A percentile compares a stretch with the other conserved stretches of the same genome.
Conservation (phyloP, 2,329 filamentous ascomycete genomes). For the Neonectria sp. region DNA sequence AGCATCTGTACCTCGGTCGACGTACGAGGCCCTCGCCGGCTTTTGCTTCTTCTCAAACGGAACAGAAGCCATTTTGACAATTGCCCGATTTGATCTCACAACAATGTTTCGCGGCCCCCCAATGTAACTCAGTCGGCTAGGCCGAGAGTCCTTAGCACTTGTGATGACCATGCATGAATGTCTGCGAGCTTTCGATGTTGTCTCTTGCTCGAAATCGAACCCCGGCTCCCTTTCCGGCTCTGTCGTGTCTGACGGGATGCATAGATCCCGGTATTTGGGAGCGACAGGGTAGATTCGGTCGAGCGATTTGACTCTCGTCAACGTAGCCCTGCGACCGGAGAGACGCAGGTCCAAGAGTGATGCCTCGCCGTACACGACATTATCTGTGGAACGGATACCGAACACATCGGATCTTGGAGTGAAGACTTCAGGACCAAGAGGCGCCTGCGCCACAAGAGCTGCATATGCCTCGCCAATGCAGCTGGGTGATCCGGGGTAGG, state of each 20-base stretch:
- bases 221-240: conserved; percentile 39
- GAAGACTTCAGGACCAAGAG: conserved; percentile 41
- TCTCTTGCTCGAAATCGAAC: conserved; percentile 25
- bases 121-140: conserved; percentile 44
- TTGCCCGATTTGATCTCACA: conserved; percentile 48
- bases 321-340: conserved; percentile 41
- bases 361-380: conserved; percentile 58
- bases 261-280: conserved; percentile 52
- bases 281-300: conserved; percentile 52
- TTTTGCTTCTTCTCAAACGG: conserved; percentile 47
- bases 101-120: conserved; percentile 51
- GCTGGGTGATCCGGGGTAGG: conserved; percentile 46
- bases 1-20: conserved; percentile 59
- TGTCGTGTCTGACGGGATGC: conserved; percentile 43
- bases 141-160: conserved; percentile 38
- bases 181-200: conserved; percentile 34
- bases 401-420: conserved; percentile 54
- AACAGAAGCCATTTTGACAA: conserved; percentile 50
- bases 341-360: conserved; percentile 56
- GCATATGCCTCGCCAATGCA: conserved; percentile 54
- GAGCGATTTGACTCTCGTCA: conserved; percentile 56
- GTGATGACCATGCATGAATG: conserved; percentile 48
- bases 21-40: conserved; percentile 49
- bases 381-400: conserved; percentile 53
- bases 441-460: conserved; percentile 33